Base-by-base conservation (phyloP, 495 filamentous ascomycete species). In the Talaromyces wortmannii region DNA sequence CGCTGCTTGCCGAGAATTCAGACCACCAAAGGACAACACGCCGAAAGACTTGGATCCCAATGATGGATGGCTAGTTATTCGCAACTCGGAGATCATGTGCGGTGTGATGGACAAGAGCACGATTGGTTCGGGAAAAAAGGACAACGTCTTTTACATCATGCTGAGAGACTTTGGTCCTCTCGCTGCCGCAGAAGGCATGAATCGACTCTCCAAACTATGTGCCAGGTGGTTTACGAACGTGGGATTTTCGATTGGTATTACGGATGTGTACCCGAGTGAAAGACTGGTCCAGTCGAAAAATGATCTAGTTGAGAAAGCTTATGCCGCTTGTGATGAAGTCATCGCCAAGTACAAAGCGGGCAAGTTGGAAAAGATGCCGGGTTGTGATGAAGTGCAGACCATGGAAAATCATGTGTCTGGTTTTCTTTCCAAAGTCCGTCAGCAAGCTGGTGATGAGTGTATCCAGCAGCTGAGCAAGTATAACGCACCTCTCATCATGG, bases 81-180 rank as follows among this genome's bases (percentile, higher is more conserved):
- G 94, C 43, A 97, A 97, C 61, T 96, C 92, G 0, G 94, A 97
- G 67, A 84, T 98, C 57, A 97, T 98, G 91, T 97, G 94, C 63
- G 94, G 94, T 61, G 83, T 90, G 36, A 96, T 98, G 91, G 94
- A 98, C 71, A 98, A 98, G 65, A 85, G 89, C 2, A 96, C 91
- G 0, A 88, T 98, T 44, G 94, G 94, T 59, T 89, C 87, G 11
- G 94, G 94, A 63, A 97, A 97, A 75, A 98, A 98, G 67, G 92
- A 96, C 66, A 96, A 90, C 4, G 82, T 98, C 8, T 98, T 97
- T 70, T 98, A 96, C 61, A 88, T 97, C 53, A 92, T 98, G 61
- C 79, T 97, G 57, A 81, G 94, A 68, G 94, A 98, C 69, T 97
- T 85, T 63, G 94, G 95, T 0, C 90, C 92, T 4, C 86, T 92